These are phyloP conservation scores for Vigna unguiculata DNA, from an alignment of 306 rosid species.

Conservation along the genomic window DNA sequence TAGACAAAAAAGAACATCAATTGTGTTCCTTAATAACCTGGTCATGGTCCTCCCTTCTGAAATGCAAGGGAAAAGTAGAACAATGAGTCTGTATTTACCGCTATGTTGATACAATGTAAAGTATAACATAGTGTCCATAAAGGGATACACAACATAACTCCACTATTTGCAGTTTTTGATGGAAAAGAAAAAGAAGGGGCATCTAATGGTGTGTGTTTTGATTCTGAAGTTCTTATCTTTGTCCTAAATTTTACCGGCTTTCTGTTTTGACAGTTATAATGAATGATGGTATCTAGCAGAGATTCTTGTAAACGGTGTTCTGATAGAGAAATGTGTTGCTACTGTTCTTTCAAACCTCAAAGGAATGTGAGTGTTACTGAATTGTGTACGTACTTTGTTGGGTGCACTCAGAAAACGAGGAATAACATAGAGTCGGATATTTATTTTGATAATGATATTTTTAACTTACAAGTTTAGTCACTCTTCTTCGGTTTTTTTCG, in stretches of 20 bases:
- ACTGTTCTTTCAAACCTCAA: neutral
- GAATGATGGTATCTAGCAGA: neutral
- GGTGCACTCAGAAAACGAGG: neutral
- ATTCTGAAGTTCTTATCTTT: neutral
- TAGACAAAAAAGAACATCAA: constrained; percentile 50
- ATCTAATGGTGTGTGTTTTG: constrained; percentile 18
- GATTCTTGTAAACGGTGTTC: neutral
- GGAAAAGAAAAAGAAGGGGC: neutral
- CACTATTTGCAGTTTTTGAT: constrained; percentile 38
- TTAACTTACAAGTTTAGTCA: too few relatives aligned
- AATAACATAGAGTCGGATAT: neutral
- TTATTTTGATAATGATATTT: too few relatives aligned
- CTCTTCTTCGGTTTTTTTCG: too few relatives aligned
- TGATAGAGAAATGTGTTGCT: too few relatives aligned
- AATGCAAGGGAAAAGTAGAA: constrained; percentile 52
- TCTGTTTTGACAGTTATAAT: constrained; percentile 1
- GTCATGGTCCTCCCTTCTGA: constrained; percentile 46
- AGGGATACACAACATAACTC: constrained; percentile 26
- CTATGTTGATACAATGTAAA: constrained; percentile 25
- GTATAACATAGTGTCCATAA: neutral
- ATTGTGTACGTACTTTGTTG: neutral
- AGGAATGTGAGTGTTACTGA: neutral
- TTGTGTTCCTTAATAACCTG: constrained; percentile 49
- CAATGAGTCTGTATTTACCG: constrained; percentile 53
- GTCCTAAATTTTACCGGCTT: neutral